Conservation (phyloP, 23 red algal genomes). For the Agarophyton chilense region DNA sequence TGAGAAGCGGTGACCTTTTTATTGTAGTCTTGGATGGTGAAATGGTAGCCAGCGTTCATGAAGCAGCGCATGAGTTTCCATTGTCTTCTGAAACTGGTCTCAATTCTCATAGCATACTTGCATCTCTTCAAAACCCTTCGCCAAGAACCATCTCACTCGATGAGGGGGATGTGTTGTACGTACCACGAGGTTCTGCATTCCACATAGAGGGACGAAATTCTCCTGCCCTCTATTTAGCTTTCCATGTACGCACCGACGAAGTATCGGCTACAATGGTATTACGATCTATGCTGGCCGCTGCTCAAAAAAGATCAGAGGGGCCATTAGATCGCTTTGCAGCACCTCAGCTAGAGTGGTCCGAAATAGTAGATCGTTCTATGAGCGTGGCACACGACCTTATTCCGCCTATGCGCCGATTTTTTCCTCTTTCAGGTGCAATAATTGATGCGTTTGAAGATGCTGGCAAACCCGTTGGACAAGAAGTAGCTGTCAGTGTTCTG, state of each 20-base stretch:
- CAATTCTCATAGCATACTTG: conserved; percentile 12
- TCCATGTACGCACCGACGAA: conserved; percentile 35
- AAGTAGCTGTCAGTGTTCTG: not conserved
- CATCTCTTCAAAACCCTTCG: not conserved
- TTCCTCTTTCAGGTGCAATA: conserved; percentile 34
- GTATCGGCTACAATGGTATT: conserved; percentile 5
- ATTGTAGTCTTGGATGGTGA: conserved; percentile 39
- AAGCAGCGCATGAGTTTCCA: not conserved
- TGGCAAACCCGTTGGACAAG: conserved; percentile 20
- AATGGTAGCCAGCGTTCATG: conserved; percentile 1
- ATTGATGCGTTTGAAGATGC: conserved; percentile 25
- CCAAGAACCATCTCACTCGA: conserved; percentile 20
- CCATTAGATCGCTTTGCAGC: not conserved
- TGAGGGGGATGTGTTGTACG: conserved; percentile 47
- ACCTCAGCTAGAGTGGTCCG: conserved; percentile 7
- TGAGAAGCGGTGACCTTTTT: conserved; percentile 21
- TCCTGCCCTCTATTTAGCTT: conserved; percentile 3
- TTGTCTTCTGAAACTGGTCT: not conserved
- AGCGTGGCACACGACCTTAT: conserved; percentile 23
- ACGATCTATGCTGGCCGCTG: conserved; percentile 1
- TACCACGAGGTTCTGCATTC: conserved; percentile 23
- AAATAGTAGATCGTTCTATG: conserved; percentile 20
- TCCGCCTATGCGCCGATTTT: conserved; percentile 23
- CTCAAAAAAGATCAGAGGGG: not conserved
- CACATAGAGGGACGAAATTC: not conserved